phyloP scores from a whole-genome alignment of 2,329 filamentous ascomycete genomes.

The Colletotrichum sp. region DNA sequence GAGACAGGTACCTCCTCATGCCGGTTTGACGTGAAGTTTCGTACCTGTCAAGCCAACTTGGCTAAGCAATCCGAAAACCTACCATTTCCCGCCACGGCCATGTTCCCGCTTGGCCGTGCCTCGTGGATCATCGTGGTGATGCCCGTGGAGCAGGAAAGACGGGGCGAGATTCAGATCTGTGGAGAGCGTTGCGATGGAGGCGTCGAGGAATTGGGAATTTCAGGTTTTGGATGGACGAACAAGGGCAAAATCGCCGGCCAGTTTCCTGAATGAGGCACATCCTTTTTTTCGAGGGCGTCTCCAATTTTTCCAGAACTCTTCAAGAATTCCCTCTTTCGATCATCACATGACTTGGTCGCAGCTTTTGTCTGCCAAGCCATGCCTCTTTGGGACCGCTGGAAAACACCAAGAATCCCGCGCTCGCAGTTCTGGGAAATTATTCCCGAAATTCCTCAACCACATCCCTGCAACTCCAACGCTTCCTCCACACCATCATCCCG shows the following conservation, averaged over 20 bases:
- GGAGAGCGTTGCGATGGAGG: slow-evolving; percentile 12
- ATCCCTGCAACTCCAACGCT: slow-evolving; percentile 7
- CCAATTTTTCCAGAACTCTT: not conserved
- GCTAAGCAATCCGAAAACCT: slow-evolving; percentile 9
- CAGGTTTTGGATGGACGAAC: not conserved
- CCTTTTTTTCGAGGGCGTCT: not conserved
- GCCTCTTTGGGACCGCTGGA: not conserved
- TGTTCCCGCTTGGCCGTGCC: not conserved
- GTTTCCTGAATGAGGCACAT: not conserved
- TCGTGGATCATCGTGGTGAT: slow-evolving; percentile 5
- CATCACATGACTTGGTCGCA: not conserved
- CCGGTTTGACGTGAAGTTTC: not conserved
- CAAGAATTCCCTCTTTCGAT: not conserved
- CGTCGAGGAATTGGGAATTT: slow-evolving; percentile 3
- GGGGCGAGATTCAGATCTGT: slow-evolving; percentile 19
- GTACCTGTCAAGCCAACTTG: not conserved
- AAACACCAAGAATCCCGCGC: not conserved
- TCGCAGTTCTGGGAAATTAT: not conserved
- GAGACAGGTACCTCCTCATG: not conserved
- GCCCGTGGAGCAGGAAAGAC: slow-evolving; percentile 13
- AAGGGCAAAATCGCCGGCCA: not conserved
- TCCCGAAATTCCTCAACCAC: not conserved
- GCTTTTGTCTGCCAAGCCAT: not conserved
- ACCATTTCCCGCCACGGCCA: not conserved
- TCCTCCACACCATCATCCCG: not conserved